Conservation (phyloP, 441 rosid species). For the Adansonia gregorii region DNA sequence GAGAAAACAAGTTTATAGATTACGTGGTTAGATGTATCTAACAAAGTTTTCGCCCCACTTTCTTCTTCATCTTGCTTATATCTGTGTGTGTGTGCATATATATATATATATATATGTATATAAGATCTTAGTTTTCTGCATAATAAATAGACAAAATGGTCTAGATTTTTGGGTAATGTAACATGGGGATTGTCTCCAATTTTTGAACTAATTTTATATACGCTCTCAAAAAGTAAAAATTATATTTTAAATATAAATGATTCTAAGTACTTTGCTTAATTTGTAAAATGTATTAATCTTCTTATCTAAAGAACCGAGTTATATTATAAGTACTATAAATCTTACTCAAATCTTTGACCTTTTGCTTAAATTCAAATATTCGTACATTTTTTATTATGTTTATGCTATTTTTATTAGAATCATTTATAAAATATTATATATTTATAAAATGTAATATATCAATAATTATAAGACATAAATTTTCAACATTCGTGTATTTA, state of each 20-base stretch:
- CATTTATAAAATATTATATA: too few relatives aligned
- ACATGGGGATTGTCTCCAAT: slow-evolving; percentile 24
- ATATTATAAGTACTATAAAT: not conserved
- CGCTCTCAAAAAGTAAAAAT: not conserved
- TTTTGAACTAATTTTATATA: not conserved
- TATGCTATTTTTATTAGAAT: too few relatives aligned
- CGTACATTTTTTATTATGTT: too few relatives aligned
- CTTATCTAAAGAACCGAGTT: not conserved
- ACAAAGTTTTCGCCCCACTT: not conserved
- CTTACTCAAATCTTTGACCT: too few relatives aligned
- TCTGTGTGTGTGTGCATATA: too few relatives aligned
- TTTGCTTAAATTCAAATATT: too few relatives aligned
- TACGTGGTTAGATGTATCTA: not conserved
- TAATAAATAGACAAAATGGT: not conserved
- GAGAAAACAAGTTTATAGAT: not conserved
- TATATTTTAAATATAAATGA: not conserved
- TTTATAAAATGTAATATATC: too few relatives aligned
- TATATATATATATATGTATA: not conserved
- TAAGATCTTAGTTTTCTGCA: not conserved
- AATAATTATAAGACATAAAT: too few relatives aligned
- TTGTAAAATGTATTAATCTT: not conserved
- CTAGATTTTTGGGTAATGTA: not conserved
- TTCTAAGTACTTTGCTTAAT: not conserved
- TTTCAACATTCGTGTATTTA: too few relatives aligned
- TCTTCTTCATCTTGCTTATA: not conserved